Base-by-base conservation (phyloP, 805 yeast species). In the Wickerhamomyces ciferrii region DNA sequence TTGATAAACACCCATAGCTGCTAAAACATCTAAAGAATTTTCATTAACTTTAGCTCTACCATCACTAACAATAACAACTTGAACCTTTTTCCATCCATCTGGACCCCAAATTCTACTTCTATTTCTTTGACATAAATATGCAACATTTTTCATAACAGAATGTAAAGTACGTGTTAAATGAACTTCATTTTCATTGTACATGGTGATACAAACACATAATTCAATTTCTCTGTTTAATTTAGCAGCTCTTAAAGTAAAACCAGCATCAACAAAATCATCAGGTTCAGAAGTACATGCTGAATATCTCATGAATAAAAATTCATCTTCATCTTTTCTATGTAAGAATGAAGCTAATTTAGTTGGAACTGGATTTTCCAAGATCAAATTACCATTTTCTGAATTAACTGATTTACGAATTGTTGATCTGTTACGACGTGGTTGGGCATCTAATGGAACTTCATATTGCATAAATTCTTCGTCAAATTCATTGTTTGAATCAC, bases 241-340 rank as follows among this genome's bases (percentile, higher is more conserved):
- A 7, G 88, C 84, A 9, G 96, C 86, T 56, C 99, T 78, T 43
- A 94, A 69, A 2, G 91, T 83, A 66, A 91, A 94, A 0, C 98
- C 98, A 42, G 78, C 79, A 4, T 70, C 73, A 17, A 79, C 78
- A 61, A 87, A 94, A 32, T 86, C 84, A 65, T 91, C 94, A 2
- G 99, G 96, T 47, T 86, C 91, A 1, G 95, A 76, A 1, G 99
- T 94, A 60, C 96, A 91, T 0, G 99, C 99, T 0, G 98, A 88
- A 65, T 94, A 94, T 54, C 97, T 83, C 97, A 94, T 91, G 67
- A 88, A 88, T 15, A 94, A 83, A 63, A 89, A 94, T 65, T 94
- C 99, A 46, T 94, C 96, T 52, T 84, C 83, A 53, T 88, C 96
- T 42, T 94, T 80, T 56, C 89, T 75, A 5, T 97, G 96, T 46